Conservation (phyloP, 2,329 filamentous ascomycete genomes). For the Cladosporium sp. region DNA sequence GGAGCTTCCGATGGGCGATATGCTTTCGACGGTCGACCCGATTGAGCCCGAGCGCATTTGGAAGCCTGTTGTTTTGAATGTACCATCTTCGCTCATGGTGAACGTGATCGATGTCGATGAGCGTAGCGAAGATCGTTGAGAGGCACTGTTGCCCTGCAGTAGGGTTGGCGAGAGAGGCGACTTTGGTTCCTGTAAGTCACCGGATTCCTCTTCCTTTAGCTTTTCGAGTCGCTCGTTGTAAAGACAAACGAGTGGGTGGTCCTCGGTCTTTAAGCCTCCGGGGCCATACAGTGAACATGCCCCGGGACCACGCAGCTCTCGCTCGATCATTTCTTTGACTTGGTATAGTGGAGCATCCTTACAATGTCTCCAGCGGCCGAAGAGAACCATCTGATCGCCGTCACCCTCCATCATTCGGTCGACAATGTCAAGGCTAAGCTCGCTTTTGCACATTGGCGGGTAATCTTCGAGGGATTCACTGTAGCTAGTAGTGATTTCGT, state of each 20-base stretch:
- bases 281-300: slow-evolving; percentile 1
- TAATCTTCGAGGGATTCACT: not conserved
- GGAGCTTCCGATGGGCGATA: not conserved
- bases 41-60: not conserved
- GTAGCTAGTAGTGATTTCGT: slow-evolving; percentile 2
- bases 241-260: slow-evolving; percentile 4
- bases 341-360: slow-evolving; percentile 1
- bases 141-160: not conserved
- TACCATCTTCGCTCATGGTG: not conserved
- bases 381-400: not conserved
- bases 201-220: not conserved
- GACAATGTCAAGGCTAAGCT: not conserved
- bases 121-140: not conserved
- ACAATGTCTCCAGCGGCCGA: slow-evolving; percentile 13
- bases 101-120: not conserved
- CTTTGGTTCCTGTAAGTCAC: not conserved
- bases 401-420: not conserved
- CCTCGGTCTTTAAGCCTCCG: not conserved
- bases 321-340: not conserved
- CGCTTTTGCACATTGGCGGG: not conserved
- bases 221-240: not conserved
- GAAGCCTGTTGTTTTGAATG: slow-evolving; percentile 2
- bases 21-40: not conserved
- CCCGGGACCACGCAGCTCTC: slow-evolving; percentile 1
- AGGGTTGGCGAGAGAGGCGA: slow-evolving; percentile 2